Percentiles rank a stretch among this genome's conserved stretches.
Conservation (phyloP, 2,329 filamentous ascomycete genomes). For the Aspergillus sp. region DNA sequence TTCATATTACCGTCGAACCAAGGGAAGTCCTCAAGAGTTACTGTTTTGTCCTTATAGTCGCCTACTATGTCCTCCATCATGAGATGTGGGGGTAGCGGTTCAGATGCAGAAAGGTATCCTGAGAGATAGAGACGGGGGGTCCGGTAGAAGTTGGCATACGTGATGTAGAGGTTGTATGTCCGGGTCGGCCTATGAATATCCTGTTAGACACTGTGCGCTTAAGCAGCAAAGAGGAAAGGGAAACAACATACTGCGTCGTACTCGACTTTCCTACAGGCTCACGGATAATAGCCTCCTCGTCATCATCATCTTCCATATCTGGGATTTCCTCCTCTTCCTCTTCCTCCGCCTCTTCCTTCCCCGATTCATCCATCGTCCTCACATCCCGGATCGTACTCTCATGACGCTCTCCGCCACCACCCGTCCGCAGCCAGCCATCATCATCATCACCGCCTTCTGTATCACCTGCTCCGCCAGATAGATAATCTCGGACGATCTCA, state of each 20-base stretch:
- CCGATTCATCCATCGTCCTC: slow-evolving; percentile 82
- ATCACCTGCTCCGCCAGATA: slow-evolving; percentile 51
- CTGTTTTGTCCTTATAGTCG: slow-evolving; percentile 97
- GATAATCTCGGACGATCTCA: slow-evolving; percentile 77
- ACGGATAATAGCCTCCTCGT: slow-evolving; percentile 93
- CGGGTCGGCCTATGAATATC: slow-evolving; percentile 65
- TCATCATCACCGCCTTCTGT: slow-evolving; percentile 80
- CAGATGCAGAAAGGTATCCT: slow-evolving; percentile 76
- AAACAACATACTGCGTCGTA: slow-evolving; percentile 54
- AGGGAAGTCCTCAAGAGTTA: slow-evolving; percentile 95
- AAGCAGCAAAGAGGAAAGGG: neutral
- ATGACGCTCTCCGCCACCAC: slow-evolving; percentile 67
- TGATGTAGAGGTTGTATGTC: slow-evolving; percentile 98
- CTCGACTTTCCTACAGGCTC: slow-evolving; percentile 57
- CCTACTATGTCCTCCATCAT: slow-evolving; percentile 98
- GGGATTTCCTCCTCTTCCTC: slow-evolving; percentile 82
- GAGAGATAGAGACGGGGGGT: slow-evolving; percentile 94
- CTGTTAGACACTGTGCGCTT: slow-evolving; percentile 2
- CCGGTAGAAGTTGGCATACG: slow-evolving; percentile 94
- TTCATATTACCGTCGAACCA: slow-evolving; percentile 90
- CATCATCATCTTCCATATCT: slow-evolving; percentile 96
- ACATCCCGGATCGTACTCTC: slow-evolving; percentile 78
- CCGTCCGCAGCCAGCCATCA: slow-evolving; percentile 90
- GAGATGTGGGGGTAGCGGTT: slow-evolving; percentile 75
- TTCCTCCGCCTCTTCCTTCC: slow-evolving; percentile 64